phyloP scores from a whole-genome alignment of 106 monocot genomes.

The Hemerocallis citrina region DNA sequence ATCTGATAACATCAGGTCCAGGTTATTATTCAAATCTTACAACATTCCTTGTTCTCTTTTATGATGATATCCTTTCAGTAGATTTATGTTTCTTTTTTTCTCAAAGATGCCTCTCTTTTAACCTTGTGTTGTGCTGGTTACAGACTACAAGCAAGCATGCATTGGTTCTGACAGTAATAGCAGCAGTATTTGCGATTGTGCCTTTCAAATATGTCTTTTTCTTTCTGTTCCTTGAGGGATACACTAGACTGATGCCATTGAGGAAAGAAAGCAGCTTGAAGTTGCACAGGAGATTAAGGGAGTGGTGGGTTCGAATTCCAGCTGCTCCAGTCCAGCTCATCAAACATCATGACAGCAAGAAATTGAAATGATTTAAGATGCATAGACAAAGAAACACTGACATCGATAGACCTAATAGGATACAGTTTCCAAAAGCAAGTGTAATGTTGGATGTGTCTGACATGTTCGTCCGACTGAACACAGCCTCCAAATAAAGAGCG shows the following conservation, averaged over 20 bases:
- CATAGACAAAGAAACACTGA: no score
- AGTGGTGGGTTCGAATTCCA: slow-evolving; percentile 96
- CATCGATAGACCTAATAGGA: no score
- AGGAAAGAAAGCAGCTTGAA: slow-evolving; percentile 64
- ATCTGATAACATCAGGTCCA: no score
- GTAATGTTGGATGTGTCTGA: no score
- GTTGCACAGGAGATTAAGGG: slow-evolving; percentile 51
- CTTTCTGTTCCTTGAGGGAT: slow-evolving; percentile 52
- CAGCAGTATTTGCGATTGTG: slow-evolving; percentile 35
- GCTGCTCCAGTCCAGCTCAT: slow-evolving; percentile 83
- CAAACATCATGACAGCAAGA: slow-evolving; percentile 35
- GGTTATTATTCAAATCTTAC: no score
- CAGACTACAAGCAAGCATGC: slow-evolving; percentile 73
- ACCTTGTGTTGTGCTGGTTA: slow-evolving; percentile 3
- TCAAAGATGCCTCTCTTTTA: not conserved
- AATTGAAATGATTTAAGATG: slow-evolving; percentile 41
- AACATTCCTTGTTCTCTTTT: no score
- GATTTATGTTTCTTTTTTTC: no score
- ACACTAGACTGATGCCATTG: slow-evolving; percentile 81
- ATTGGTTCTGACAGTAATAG: slow-evolving; percentile 20
- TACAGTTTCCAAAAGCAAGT: no score
- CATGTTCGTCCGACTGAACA: no score
- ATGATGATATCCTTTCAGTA: not conserved
- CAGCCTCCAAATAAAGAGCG: no score
- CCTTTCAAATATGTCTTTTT: slow-evolving; percentile 50